A percentile compares a stretch with the other conserved stretches of the same genome.
Conservation (phyloP, 208 protist genomes). For the Trypanosoma avium region DNA sequence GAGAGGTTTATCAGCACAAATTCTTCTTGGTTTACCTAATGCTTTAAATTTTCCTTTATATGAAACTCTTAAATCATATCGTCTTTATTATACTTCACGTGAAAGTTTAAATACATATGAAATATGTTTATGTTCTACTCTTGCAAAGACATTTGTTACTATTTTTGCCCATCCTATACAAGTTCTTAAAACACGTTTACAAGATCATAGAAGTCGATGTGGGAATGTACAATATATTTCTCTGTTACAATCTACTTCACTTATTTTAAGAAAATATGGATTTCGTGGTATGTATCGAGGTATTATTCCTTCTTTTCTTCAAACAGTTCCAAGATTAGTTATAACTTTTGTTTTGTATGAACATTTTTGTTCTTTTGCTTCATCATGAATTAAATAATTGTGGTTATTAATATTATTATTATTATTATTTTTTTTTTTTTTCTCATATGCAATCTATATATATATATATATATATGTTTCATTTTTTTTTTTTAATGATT, state of each 20-base stretch:
- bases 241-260: conserved; percentile 49
- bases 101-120: conserved; percentile 44
- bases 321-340: conserved; percentile 71
- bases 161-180: conserved; percentile 65
- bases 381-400: no score
- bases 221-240: conserved; percentile 73
- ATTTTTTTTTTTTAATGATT: conserved; percentile 3
- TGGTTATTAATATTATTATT: no score
- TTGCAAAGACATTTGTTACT: conserved; percentile 58
- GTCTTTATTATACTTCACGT: conserved; percentile 9
- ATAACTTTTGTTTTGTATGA: conserved; percentile 85
- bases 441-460: no score
- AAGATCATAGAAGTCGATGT: conserved; percentile 72
- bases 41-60: conserved; percentile 84
- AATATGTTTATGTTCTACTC: conserved; percentile 59
- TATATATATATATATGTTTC: conserved; percentile 18
- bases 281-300: conserved; percentile 70
- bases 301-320: conserved; percentile 54
- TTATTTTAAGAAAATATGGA: conserved; percentile 44
- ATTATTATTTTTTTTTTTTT: no score
- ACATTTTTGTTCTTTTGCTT: no score
- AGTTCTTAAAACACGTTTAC: conserved; percentile 80
- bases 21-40: conserved; percentile 79
- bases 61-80: conserved; percentile 61
- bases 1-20: conserved; percentile 74